These are phyloP conservation scores for Dovyalis caffra DNA, from an alignment of 345 rosid species.

Conservation along the genomic window DNA sequence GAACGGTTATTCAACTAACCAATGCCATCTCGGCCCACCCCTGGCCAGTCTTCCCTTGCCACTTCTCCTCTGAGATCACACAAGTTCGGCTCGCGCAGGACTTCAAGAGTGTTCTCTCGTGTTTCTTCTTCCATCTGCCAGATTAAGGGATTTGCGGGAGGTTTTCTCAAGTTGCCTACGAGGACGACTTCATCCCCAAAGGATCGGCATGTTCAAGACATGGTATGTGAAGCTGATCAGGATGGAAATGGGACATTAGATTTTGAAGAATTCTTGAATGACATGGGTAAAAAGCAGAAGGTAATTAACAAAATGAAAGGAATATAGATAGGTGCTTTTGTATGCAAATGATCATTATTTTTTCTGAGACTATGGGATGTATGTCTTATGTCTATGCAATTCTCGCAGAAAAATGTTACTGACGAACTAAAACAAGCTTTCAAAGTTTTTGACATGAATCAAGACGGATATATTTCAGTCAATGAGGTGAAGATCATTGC, in stretches of 20 bases:
- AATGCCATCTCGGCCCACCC: no score
- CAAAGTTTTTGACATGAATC: conserved; percentile 62
- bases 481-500: conserved; percentile 38
- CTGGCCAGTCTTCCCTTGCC: no score
- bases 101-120: no score
- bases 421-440: conserved; percentile 69
- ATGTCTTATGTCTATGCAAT: neutral
- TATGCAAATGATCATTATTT: neutral
- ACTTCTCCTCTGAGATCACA: no score
- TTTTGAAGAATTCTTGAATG: conserved; percentile 45
- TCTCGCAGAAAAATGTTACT: conserved; percentile 38
- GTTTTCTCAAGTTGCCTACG: no score
- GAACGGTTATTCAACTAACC: no score
- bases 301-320: no score
- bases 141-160: no score
- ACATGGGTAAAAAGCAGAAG: conserved; percentile 48
- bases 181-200: no score
- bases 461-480: conserved; percentile 60
- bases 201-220: conserved; percentile 26
- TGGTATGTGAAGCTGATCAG: conserved; percentile 43
- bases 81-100: no score
- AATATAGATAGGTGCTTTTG: neutral
- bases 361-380: neutral
- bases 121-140: no score
- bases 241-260: conserved; percentile 37